Evolutionary conservation across 2,329 filamentous ascomycete genomes (phyloP), one percentile per base, ranked within the genome.

Genomic region (Chrysoporthe cubensis): DNA sequence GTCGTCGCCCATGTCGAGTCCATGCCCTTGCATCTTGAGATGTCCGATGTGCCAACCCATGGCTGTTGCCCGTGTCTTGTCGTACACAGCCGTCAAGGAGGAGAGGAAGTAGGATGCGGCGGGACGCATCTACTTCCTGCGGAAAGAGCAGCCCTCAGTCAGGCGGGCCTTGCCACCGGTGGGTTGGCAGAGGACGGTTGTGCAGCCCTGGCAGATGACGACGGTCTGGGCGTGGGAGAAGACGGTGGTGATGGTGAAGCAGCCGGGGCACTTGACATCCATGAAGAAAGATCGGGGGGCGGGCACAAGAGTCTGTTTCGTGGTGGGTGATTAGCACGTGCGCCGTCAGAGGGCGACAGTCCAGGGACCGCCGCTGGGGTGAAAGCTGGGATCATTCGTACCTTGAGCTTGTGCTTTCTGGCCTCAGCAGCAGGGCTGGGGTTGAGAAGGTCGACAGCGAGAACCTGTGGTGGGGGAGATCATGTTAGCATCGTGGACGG

Each of bases 321-420:
- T 40, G 34, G 64, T 21, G 32, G 18, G 4, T 4, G 7, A 26
- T 65, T n/a, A 65, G 63, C 63, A 59, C 34, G 56, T 65, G 48
- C 34, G 11, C 34, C 21, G 32, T 13, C 16, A 14, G n/a, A 32
- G n/a, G 52, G 9, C 21, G 3, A 26, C 61, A 50, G 26, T 64
- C 21, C 37, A 43, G 37, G 26, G 16, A 21, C 44, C 21, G 37
- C 4, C 9, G 67, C 72, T 69, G 72, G 50, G 40, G 58, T 52
- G 18, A 37, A 9, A 32, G 26, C n/a, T n/a, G 48, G 46, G 11
- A 44, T 13, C 66, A 18, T 16, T 75, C 76, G 75, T 93, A 97
- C 94, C 94, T 99, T 99, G 84, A 99, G 93, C 93, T 99, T 99
- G 93, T 99, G 96, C 92, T 98, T 98, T 88, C 94, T 93, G 81